These are phyloP conservation scores for Xylaria grammica DNA, from an alignment of 495 filamentous ascomycete genomes.

Conservation along the genomic window DNA sequence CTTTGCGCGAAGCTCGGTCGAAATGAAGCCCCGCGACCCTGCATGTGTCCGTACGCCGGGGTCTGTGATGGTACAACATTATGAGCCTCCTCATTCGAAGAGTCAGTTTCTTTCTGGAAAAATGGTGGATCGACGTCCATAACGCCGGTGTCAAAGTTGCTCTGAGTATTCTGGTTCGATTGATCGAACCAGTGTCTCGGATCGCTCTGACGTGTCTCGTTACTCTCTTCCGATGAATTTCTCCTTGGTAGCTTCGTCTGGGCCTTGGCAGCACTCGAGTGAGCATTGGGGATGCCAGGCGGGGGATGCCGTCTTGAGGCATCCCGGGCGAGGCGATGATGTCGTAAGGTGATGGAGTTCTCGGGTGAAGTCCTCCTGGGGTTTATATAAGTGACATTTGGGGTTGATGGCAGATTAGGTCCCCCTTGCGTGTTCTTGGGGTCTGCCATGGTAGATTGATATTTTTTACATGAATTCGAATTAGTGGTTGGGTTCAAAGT, in stretches of 20 bases:
- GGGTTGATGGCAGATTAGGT: slow-evolving; percentile 30
- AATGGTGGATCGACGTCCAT: slow-evolving; percentile 63
- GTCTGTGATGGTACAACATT: slow-evolving; percentile 25
- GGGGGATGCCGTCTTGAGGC: slow-evolving; percentile 27
- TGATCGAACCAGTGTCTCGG: slow-evolving; percentile 53
- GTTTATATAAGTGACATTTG: slow-evolving; percentile 39
- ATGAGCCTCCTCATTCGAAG: slow-evolving; percentile 45
- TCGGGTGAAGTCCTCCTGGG: slow-evolving; percentile 46
- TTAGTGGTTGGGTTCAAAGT: background rate
- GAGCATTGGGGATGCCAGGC: slow-evolving; percentile 2
- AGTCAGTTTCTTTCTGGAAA: slow-evolving; percentile 52
- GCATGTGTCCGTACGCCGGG: slow-evolving; percentile 30
- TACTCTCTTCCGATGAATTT: slow-evolving; percentile 49
- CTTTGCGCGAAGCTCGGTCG: slow-evolving; percentile 46
- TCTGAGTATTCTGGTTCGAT: slow-evolving; percentile 48
- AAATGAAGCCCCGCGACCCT: slow-evolving; percentile 24
- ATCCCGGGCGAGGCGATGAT: slow-evolving; percentile 48
- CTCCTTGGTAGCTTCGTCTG: slow-evolving; percentile 32
- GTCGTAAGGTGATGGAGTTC: slow-evolving; percentile 46
- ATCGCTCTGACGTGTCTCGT: slow-evolving; percentile 46
- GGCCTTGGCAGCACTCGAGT: slow-evolving; percentile 3
- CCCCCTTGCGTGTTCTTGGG: slow-evolving; percentile 31
- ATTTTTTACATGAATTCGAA: slow-evolving; percentile 19
- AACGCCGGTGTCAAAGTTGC: slow-evolving; percentile 33
- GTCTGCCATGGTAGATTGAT: slow-evolving; percentile 33